A percentile compares a stretch with the other conserved stretches of the same genome.
These are phyloP conservation scores for Alternaria arborescens DNA, from an alignment of 2,329 filamentous ascomycete genomes.

Conservation along the genomic window DNA sequence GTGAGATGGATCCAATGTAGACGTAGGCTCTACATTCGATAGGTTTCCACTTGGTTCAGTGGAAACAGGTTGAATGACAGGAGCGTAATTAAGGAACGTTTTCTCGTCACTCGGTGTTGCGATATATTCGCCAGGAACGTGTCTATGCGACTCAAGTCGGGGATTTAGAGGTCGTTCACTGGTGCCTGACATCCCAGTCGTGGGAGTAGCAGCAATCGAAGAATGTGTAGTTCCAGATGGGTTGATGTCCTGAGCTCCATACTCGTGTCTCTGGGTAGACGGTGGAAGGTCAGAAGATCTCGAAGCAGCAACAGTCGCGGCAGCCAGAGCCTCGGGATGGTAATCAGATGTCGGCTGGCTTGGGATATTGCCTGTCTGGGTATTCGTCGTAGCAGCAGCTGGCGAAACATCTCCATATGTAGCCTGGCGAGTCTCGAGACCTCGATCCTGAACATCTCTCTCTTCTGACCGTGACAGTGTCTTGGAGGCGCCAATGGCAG, in stretches of 20 bases:
- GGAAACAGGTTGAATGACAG: slow-evolving; percentile 14
- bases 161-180: slow-evolving; percentile 30
- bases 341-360: slow-evolving; percentile 13
- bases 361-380: not conserved
- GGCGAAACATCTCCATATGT: slow-evolving; percentile 7
- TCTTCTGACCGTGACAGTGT: slow-evolving; percentile 12
- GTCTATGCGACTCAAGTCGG: slow-evolving; percentile 46
- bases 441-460: slow-evolving; percentile 9
- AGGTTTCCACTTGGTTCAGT: not conserved
- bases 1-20: slow-evolving; percentile 2
- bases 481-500: slow-evolving; percentile 35
- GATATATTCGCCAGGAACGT: slow-evolving; percentile 47
- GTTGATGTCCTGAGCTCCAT: slow-evolving; percentile 28
- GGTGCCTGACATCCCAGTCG: not conserved
- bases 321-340: slow-evolving; percentile 31
- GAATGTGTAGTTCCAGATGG: slow-evolving; percentile 21
- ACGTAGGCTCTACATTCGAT: slow-evolving; percentile 1
- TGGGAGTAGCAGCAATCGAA: not conserved
- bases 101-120: slow-evolving; percentile 42
- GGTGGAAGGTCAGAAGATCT: slow-evolving; percentile 11
- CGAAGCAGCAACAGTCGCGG: slow-evolving; percentile 22
- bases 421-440: slow-evolving; percentile 7
- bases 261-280: slow-evolving; percentile 21
- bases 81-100: slow-evolving; percentile 31
- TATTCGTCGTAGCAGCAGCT: not conserved